Conservation (phyloP, 164 flowering plant species). For the Chloranthus sessilifolius region DNA sequence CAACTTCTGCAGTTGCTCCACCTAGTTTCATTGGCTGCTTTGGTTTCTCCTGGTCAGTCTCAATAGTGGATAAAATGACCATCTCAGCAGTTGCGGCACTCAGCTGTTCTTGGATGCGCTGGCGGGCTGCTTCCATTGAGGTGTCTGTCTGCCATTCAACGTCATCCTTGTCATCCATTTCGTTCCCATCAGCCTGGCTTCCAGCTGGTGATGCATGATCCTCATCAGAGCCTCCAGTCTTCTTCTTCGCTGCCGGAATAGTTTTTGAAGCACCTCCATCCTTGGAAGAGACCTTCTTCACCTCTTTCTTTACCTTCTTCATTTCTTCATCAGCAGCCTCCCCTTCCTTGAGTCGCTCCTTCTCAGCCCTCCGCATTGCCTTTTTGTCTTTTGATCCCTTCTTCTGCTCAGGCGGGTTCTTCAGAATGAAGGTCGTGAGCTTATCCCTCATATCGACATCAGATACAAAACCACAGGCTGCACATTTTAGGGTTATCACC, state of each 20-base stretch:
- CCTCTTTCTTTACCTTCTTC: constrained; percentile 50
- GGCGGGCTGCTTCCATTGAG: constrained; percentile 43
- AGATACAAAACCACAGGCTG: constrained; percentile 68
- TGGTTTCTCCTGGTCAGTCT: constrained; percentile 16
- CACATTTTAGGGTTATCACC: constrained; percentile 61
- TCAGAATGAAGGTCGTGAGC: constrained; percentile 60
- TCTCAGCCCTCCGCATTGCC: constrained; percentile 71
- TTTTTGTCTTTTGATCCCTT: constrained; percentile 60
- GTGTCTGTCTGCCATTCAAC: constrained; percentile 61
- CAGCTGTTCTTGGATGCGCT: constrained; percentile 48
- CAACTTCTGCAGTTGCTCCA: not conserved
- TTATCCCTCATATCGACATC: constrained; percentile 82
- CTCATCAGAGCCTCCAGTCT: constrained; percentile 40
- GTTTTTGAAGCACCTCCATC: constrained; percentile 30
- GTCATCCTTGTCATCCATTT: constrained; percentile 34
- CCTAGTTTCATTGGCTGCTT: constrained; percentile 14
- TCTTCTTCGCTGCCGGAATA: constrained; percentile 31
- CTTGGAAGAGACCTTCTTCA: no score
- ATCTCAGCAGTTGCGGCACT: constrained; percentile 52
- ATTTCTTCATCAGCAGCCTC: constrained; percentile 70
- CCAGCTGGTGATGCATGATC: constrained; percentile 37
- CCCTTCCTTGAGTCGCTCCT: constrained; percentile 67
- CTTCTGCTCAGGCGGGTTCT: constrained; percentile 68
- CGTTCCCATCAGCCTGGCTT: constrained; percentile 39
- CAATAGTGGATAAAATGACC: constrained; percentile 45